Percentiles rank a stretch among this genome's conserved stretches.
Evolutionary conservation across 23 red algal species (phyloP).

Genomic region (Agarophyton chilense): DNA sequence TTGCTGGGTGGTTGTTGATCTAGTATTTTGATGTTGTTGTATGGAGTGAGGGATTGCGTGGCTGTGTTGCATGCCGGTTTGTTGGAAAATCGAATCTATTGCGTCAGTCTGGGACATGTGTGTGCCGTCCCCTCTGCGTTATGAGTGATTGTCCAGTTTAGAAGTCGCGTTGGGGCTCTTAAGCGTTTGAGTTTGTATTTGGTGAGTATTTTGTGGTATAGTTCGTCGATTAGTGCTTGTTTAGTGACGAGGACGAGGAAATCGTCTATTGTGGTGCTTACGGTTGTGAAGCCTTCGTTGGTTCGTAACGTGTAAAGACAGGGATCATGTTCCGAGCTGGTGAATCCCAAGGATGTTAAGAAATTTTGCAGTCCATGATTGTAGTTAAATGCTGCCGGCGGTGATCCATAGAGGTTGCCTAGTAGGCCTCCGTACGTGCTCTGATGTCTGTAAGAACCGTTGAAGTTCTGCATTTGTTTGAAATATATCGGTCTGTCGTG

Average conservation of each 20-base stretch:
- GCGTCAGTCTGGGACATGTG: slow-evolving; percentile 4
- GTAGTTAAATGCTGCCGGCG: background rate
- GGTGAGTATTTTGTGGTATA: too few relatives aligned
- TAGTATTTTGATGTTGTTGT: background rate
- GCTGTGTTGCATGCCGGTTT: background rate
- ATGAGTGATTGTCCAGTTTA: slow-evolving; percentile 14
- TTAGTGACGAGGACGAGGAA: background rate
- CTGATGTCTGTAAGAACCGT: background rate
- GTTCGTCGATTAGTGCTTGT: background rate
- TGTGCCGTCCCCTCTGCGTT: background rate
- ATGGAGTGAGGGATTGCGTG: background rate
- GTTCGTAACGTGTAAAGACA: background rate
- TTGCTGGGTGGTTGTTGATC: background rate
- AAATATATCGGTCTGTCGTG: too few relatives aligned
- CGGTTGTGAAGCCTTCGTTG: background rate
- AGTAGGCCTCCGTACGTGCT: too few relatives aligned
- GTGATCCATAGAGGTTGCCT: slow-evolving; percentile 9
- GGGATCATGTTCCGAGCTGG: background rate
- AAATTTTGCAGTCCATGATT: too few relatives aligned
- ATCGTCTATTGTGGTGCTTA: background rate
- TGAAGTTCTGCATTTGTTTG: background rate
- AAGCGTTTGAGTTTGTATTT: slow-evolving; percentile 15
- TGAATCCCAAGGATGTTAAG: background rate
- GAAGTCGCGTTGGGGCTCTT: background rate
- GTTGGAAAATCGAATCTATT: background rate